Percentiles rank a stretch among this genome's conserved stretches.
phyloP scores from a whole-genome alignment of 768 basidiomycete genomes.

The Rhodotorula graminis region DNA sequence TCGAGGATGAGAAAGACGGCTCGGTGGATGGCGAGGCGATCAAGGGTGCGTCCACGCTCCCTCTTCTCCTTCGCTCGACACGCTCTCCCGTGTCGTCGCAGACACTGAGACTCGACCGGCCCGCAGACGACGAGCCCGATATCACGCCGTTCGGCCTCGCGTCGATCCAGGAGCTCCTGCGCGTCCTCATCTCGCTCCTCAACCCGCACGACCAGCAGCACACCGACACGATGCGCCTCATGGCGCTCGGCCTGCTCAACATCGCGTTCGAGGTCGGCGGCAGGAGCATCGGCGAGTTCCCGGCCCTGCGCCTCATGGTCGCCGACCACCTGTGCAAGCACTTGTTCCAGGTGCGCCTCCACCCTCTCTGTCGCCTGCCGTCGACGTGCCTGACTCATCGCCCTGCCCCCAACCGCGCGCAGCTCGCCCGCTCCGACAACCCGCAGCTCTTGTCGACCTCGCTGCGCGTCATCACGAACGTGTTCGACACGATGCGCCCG shows the following conservation, averaged over 20 bases:
- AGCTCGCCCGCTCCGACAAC: slow-evolving; percentile 83
- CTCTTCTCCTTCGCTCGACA: background rate
- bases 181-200: slow-evolving; percentile 89
- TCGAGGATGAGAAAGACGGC: background rate
- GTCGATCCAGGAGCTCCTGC: slow-evolving; percentile 83
- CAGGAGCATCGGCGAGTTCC: slow-evolving; percentile 65
- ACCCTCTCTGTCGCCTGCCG: no score
- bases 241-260: slow-evolving; percentile 80
- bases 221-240: slow-evolving; percentile 88
- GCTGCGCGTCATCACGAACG: slow-evolving; percentile 76
- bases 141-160: slow-evolving; percentile 71
- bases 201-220: slow-evolving; percentile 92
- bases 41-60: slow-evolving; percentile 7
- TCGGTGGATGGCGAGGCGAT: slow-evolving; percentile 51
- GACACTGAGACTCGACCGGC: background rate
- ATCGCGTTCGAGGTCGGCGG: slow-evolving; percentile 82
- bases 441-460: slow-evolving; percentile 69
- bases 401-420: background rate
- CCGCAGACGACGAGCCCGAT: background rate
- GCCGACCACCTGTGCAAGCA: slow-evolving; percentile 90
- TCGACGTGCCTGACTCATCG: no score
- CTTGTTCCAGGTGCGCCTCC: slow-evolving; percentile 66
- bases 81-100: background rate
- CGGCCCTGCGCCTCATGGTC: slow-evolving; percentile 69
- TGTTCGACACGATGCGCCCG: slow-evolving; percentile 78